phyloP scores from a whole-genome alignment of 2,329 filamentous ascomycete species.

The Fusarium annulatum region DNA sequence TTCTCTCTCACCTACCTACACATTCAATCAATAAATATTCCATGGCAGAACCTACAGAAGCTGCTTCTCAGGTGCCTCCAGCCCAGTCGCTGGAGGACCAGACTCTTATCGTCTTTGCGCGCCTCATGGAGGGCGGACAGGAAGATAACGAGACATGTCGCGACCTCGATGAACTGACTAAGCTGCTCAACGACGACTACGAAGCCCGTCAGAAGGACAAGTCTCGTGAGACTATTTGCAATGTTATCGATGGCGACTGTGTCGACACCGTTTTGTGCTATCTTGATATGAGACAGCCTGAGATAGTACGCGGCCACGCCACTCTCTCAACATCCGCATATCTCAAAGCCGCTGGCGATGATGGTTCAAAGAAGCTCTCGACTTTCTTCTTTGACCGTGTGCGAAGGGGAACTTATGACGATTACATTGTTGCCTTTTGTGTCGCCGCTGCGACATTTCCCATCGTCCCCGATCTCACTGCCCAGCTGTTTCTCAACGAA shows the following conservation, averaged over 20 bases:
- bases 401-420: conserved; percentile 81
- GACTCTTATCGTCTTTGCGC: conserved; percentile 83
- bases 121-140: conserved; percentile 89
- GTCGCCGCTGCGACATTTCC: conserved; percentile 92
- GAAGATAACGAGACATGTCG: conserved; percentile 78
- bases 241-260: conserved; percentile 76
- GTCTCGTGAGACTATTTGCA: conserved; percentile 61
- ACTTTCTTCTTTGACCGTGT: conserved; percentile 80
- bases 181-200: conserved; percentile 67
- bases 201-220: conserved; percentile 57
- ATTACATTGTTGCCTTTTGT: conserved; percentile 91
- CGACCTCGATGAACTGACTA: conserved; percentile 68
- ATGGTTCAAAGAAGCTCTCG: conserved; percentile 75
- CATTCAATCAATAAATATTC: conserved; percentile 1
- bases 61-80: conserved; percentile 48
- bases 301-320: conserved; percentile 81
- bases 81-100: conserved; percentile 65
- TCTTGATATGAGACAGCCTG: conserved; percentile 83
- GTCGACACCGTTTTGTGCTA: conserved; percentile 88
- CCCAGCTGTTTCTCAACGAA: conserved; percentile 86
- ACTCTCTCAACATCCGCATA: conserved; percentile 85
- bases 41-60: conserved; percentile 50
- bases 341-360: conserved; percentile 79
- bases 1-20: not conserved
- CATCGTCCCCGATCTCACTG: conserved; percentile 78